phyloP scores from a whole-genome alignment of 1,284 basidiomycete species.

The Marasmius tenuissimus region DNA sequence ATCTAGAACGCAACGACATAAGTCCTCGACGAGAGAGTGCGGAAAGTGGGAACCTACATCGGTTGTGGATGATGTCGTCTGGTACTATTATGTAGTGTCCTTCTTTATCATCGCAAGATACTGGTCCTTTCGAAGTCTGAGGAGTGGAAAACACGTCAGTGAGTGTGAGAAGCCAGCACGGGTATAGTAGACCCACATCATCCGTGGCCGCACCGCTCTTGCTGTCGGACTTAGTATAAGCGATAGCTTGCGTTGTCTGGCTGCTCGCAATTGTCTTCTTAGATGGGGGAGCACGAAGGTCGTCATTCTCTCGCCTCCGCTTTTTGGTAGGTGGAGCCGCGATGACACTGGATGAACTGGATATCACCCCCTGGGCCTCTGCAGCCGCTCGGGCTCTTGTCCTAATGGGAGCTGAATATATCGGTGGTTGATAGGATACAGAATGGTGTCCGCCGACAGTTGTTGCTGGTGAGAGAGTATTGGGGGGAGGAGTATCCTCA shows the following conservation, averaged over 20 bases:
- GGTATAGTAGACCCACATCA: constrained; percentile 49
- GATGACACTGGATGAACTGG: constrained; percentile 61
- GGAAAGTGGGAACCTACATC: constrained; percentile 59
- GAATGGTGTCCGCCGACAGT: constrained; percentile 65
- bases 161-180: constrained; percentile 18
- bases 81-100: constrained; percentile 93
- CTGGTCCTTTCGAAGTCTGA: constrained; percentile 58
- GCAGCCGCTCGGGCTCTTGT: constrained; percentile 81
- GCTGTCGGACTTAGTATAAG: constrained; percentile 56
- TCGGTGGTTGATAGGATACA: constrained; percentile 74
- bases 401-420: constrained; percentile 70
- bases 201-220: constrained; percentile 59
- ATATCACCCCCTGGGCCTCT: constrained; percentile 72
- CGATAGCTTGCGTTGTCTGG: constrained; percentile 45
- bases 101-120: constrained; percentile 90
- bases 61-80: constrained; percentile 82
- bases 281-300: constrained; percentile 58
- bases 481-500: constrained; percentile 78
- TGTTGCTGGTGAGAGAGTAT: constrained; percentile 69
- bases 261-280: constrained; percentile 57
- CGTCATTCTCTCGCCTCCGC: constrained; percentile 73
- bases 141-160: constrained; percentile 23
- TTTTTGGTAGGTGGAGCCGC: constrained; percentile 72
- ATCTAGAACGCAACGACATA: constrained; percentile 52
- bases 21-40: constrained; percentile 2